Conservation (phyloP, 768 basidiomycete species). For the Auriscalpium microsporum region DNA sequence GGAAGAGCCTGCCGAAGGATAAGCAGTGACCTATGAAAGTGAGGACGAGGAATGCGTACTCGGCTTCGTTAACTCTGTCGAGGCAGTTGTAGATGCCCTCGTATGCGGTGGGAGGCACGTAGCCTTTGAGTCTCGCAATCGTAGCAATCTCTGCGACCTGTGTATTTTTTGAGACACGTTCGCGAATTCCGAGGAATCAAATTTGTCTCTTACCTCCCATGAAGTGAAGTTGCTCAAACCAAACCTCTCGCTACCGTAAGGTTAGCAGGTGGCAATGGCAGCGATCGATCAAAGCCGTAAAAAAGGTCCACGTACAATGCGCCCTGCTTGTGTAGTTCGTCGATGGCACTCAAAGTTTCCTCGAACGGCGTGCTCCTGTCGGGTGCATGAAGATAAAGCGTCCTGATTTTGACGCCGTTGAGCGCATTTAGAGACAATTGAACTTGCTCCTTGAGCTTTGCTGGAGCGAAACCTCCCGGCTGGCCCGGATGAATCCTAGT, state of each 20-base stretch:
- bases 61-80: slow-evolving; percentile 15
- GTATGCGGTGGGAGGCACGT: slow-evolving; percentile 19
- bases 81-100: slow-evolving; percentile 19
- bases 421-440: neutral
- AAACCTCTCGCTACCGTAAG: slow-evolving; percentile 8
- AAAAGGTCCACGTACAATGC: slow-evolving; percentile 6
- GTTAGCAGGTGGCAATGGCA: neutral
- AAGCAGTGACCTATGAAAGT: too few relatives aligned
- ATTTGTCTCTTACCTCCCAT: slow-evolving; percentile 8
- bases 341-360: slow-evolving; percentile 19
- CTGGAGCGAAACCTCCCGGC: slow-evolving; percentile 1
- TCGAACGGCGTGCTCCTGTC: slow-evolving; percentile 16
- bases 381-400: slow-evolving; percentile 22
- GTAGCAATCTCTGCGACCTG: slow-evolving; percentile 21
- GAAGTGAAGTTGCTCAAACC: slow-evolving; percentile 15
- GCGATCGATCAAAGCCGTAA: neutral
- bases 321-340: slow-evolving; percentile 19
- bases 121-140: slow-evolving; percentile 19
- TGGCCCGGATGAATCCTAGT: slow-evolving; percentile 4
- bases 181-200: neutral
- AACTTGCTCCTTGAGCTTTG: slow-evolving; percentile 1
- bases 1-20: slow-evolving; percentile 10
- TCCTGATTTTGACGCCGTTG: neutral
- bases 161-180: neutral
- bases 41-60: slow-evolving; percentile 2